A percentile compares a stretch with the other conserved stretches of the same genome.
phyloP scores from a whole-genome alignment of 768 basidiomycete genomes.

The Auriculariales sp. region DNA sequence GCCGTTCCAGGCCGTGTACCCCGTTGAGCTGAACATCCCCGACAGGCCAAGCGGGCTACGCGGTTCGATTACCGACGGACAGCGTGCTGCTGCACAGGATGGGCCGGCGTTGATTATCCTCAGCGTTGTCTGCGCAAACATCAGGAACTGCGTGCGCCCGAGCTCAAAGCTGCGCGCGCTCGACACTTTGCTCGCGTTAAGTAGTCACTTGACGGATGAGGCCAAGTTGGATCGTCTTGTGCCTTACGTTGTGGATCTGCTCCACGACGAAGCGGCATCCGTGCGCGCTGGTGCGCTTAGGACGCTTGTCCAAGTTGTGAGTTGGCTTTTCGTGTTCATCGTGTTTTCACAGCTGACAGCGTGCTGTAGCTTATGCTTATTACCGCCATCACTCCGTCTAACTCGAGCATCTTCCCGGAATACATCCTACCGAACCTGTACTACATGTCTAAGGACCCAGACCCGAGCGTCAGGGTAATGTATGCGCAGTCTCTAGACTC shows the following conservation, averaged over 20 bases:
- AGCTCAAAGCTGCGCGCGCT: constrained; percentile 76
- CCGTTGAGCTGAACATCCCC: too few species aligned
- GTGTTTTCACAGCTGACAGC: constrained; percentile 16
- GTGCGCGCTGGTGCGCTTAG: constrained; percentile 72
- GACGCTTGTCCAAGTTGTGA: constrained; percentile 69
- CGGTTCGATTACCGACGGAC: too few species aligned
- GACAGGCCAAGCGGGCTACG: too few species aligned
- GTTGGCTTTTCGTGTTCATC: constrained; percentile 13
- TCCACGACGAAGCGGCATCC: constrained; percentile 71
- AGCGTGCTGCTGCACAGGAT: constrained; percentile 61
- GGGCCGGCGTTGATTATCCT: constrained; percentile 83
- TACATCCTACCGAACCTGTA: constrained; percentile 88
- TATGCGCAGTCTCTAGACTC: constrained; percentile 76
- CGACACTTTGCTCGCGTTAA: constrained; percentile 74
- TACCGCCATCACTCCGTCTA: constrained; percentile 50
- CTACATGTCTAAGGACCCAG: constrained; percentile 69
- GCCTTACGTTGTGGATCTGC: constrained; percentile 78
- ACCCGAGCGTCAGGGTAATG: constrained; percentile 67
- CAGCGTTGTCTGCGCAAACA: constrained; percentile 73
- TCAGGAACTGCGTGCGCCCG: constrained; percentile 75
- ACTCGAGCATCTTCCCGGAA: constrained; percentile 72
- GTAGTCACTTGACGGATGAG: constrained; percentile 77
- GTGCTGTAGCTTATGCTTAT: constrained; percentile 37
- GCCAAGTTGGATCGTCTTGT: constrained; percentile 88
- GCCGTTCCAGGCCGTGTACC: constrained; percentile 27